Evolutionary conservation across 2,329 filamentous ascomycete genomes (phyloP).

Genomic region (Cercospora sp.): DNA sequence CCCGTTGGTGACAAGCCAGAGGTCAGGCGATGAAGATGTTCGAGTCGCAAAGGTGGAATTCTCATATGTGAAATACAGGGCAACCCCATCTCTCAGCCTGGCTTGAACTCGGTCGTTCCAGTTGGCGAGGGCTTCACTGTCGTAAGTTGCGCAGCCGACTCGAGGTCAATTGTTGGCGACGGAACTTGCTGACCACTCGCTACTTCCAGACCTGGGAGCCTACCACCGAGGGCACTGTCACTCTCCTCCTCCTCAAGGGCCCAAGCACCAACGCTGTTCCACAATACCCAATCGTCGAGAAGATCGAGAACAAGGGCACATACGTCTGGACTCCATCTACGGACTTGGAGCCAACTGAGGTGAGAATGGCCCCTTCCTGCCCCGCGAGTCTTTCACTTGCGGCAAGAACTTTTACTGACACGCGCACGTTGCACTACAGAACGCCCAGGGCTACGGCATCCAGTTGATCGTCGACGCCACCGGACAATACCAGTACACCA

Average conservation of each 20-base stretch:
- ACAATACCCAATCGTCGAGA: slow-evolving; percentile 53
- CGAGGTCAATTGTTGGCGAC: background rate
- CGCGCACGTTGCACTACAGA: background rate
- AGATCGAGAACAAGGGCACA: slow-evolving; percentile 55
- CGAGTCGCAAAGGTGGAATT: background rate
- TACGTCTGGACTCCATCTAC: slow-evolving; percentile 57
- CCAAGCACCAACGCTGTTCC: slow-evolving; percentile 57
- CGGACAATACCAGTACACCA: slow-evolving; percentile 62
- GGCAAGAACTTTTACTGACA: background rate
- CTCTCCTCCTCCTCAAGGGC: slow-evolving; percentile 62
- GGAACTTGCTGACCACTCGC: background rate
- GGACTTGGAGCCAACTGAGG: slow-evolving; percentile 44
- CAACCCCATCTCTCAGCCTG: slow-evolving; percentile 57
- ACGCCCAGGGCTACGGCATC: slow-evolving; percentile 59
- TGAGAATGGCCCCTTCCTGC: background rate
- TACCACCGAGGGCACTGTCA: slow-evolving; percentile 52
- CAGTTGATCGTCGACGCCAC: slow-evolving; percentile 61
- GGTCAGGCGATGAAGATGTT: slow-evolving; percentile 11
- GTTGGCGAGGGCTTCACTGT: slow-evolving; percentile 54
- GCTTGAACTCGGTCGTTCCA: slow-evolving; percentile 55
- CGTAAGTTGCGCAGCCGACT: background rate
- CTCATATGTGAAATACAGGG: slow-evolving; percentile 38
- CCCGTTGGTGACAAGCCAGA: slow-evolving; percentile 35
- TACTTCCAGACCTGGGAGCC: slow-evolving; percentile 52
- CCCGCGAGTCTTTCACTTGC: background rate